Evolutionary conservation across 164 flowering plant genomes (phyloP).

Genomic region (Liriodendron chinense): DNA sequence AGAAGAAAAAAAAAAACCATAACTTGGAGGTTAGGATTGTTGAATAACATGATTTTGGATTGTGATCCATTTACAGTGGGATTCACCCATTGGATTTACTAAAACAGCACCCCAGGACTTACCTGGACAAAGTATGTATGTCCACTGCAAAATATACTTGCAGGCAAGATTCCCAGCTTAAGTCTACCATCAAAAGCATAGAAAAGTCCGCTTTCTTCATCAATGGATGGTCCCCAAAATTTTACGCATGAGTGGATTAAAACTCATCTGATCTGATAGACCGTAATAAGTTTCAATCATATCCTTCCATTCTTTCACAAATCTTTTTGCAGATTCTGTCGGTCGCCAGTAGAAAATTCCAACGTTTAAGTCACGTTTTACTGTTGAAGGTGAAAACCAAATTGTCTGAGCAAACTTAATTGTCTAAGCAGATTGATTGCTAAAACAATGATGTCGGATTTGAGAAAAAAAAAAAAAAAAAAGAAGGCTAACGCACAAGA

Average conservation of each 20-base stretch:
- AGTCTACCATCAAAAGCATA: conserved; percentile 91
- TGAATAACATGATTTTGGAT: no score
- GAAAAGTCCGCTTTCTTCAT: conserved; percentile 73
- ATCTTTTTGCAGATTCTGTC: conserved; percentile 70
- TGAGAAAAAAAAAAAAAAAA: background rate
- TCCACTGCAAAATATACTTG: conserved; percentile 95
- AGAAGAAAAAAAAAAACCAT: background rate
- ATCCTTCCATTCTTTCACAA: conserved; percentile 88
- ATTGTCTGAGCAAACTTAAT: background rate
- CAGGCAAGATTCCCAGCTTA: conserved; percentile 85
- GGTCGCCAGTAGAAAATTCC: conserved; percentile 99
- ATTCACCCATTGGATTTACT: background rate
- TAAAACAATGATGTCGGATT: background rate
- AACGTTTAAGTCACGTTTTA: conserved; percentile 71
- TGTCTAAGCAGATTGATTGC: background rate
- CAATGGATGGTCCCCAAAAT: conserved; percentile 90
- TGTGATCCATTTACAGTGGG: no score
- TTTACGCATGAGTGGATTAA: conserved; percentile 69
- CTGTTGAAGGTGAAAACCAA: conserved; percentile 31
- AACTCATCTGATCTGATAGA: conserved; percentile 97
- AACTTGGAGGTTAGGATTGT: no score
- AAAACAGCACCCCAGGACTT: conserved; percentile 6
- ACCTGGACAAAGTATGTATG: conserved; percentile 99
- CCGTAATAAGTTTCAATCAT: conserved; percentile 76
- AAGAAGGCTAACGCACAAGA: background rate